These are phyloP conservation scores for Dactylella cylindrospora DNA, from an alignment of 2,329 filamentous ascomycete species.

Conservation along the genomic window DNA sequence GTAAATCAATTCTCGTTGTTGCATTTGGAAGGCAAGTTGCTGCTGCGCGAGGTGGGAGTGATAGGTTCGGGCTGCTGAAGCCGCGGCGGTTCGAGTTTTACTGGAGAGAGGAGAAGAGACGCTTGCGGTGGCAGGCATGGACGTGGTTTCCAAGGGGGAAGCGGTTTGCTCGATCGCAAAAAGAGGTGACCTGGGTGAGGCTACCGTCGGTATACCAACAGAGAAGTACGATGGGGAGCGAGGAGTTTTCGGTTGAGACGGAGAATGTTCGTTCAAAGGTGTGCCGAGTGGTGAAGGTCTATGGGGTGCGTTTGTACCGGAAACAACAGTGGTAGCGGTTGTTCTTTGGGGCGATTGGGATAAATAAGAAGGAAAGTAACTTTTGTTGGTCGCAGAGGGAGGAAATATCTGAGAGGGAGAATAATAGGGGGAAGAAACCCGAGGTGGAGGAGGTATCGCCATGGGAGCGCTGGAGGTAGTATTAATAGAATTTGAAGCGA, in stretches of 20 bases:
- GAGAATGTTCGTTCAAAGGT: not conserved
- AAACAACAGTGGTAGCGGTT: not conserved
- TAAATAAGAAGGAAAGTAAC: conserved; percentile 34
- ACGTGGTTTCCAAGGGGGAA: not conserved
- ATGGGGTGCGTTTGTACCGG: not conserved
- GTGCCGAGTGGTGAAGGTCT: not conserved
- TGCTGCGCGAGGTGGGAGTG: conserved; percentile 48
- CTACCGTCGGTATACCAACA: not conserved
- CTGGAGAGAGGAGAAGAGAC: conserved; percentile 6
- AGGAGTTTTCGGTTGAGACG: conserved; percentile 9
- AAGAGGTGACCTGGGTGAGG: conserved; percentile 9
- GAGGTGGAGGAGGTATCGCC: conserved; percentile 19
- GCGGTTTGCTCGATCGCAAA: conserved; percentile 1
- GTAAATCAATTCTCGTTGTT: conserved; percentile 49
- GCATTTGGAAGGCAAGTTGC: conserved; percentile 48
- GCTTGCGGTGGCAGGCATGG: conserved; percentile 5
- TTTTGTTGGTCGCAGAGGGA: conserved; percentile 12
- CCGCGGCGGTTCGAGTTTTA: conserved; percentile 5
- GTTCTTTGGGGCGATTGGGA: not conserved
- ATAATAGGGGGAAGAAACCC: conserved; percentile 24
- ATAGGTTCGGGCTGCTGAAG: conserved; percentile 19
- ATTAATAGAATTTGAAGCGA: not conserved
- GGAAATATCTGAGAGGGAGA: conserved; percentile 39
- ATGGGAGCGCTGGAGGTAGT: conserved; percentile 1
- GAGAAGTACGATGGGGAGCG: conserved; percentile 19